Evolutionary conservation across 805 yeast species (phyloP), one percentile per base, ranked within the genome.

Genomic region (Sungouiella thailandica): DNA sequence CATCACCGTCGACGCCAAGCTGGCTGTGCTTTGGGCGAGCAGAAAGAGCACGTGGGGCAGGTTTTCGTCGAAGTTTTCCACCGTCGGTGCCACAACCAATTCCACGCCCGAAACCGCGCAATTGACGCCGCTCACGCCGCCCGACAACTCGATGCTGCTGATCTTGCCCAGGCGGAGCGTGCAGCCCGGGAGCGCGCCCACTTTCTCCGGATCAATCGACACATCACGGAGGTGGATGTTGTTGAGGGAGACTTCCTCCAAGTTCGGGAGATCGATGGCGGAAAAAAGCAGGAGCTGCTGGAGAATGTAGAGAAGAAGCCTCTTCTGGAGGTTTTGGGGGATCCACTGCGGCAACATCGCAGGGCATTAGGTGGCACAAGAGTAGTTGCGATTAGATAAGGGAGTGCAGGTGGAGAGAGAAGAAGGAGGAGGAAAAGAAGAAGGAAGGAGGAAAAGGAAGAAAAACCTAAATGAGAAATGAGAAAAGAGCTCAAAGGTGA

Each of bases 211-310:
- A 50, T 83, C 90, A 18, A 89, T 58, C 31, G 78, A 70, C 7
- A 89, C 74, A 53, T 85, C 80, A 28, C 74, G 70, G 12, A 67
- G 51, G 9, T 59, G 57, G 74, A 69, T 37, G 63, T 66, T 55
- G 70, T 71, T 55, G 63, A 85, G 60, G 4, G 94, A 80, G 0
- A 89, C 87, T 49, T 65, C 67, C 39, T 87, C 93, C 34, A 89
- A 56, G 51, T 87, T 83, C 13, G 87, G 82, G 13, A 87, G 65
- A 55, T 88, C 94, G 15, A 88, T 73, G 44, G 81, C 83, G 1
- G 95, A 83, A 50, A 89, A 85, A 26, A 89, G 60, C 11, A 89
- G 78, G 28, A 88, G 73, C 57, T 86, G 90, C 53, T 83, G 85
- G 17, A 89, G 70, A 4, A 88, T 76, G 56, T 86, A 87, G 27